Conservation (phyloP, 768 basidiomycete genomes). For the Lactifluus subvellereus region DNA sequence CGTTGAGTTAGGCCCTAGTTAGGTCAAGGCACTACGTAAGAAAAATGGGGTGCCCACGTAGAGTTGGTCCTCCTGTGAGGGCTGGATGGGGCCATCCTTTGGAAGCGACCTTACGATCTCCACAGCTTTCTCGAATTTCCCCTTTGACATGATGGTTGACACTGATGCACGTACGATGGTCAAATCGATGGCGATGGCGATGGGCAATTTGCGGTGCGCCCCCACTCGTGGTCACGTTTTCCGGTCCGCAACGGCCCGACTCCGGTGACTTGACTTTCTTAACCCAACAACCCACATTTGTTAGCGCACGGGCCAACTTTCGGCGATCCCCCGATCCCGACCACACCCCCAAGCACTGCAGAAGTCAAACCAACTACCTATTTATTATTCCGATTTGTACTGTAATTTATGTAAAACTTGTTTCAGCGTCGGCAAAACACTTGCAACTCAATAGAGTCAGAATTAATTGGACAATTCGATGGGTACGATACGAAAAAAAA, state of each 20-base stretch:
- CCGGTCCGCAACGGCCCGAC: neutral
- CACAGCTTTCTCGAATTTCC: slow-evolving; percentile 73
- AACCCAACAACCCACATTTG: neutral
- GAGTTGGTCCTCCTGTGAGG: slow-evolving; percentile 68
- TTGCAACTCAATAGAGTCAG: neutral
- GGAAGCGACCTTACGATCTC: slow-evolving; percentile 62
- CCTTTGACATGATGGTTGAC: slow-evolving; percentile 49
- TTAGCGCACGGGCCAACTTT: slow-evolving; percentile 2
- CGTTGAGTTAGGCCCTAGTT: neutral
- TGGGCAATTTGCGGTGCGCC: neutral
- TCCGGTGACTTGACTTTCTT: neutral
- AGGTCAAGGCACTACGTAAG: slow-evolving; percentile 9
- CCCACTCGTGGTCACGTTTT: neutral
- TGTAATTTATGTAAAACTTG: neutral
- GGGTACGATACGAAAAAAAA: neutral
- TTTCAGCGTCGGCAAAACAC: neutral
- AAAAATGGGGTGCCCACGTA: slow-evolving; percentile 45
- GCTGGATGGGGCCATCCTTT: slow-evolving; percentile 76
- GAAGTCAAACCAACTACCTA: slow-evolving; percentile 4
- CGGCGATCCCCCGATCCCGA: neutral
- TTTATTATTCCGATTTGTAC: neutral
- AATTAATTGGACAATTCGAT: neutral
- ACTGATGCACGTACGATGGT: neutral
- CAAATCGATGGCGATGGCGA: slow-evolving; percentile 3
- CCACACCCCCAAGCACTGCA: neutral